phyloP scores from a whole-genome alignment of 2,329 filamentous ascomycete genomes.

The Claviceps purpurea region DNA sequence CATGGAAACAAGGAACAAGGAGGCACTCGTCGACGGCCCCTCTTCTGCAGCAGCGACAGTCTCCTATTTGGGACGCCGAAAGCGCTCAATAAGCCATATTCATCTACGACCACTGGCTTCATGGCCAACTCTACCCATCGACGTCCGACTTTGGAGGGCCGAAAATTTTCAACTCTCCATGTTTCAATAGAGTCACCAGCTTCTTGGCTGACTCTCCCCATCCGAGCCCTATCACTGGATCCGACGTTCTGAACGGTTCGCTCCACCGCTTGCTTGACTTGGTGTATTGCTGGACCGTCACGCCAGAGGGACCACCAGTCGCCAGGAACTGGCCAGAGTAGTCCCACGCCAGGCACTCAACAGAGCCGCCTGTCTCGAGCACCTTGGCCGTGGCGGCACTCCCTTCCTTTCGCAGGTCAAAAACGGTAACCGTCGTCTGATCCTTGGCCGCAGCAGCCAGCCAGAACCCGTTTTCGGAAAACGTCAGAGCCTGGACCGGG shows the following conservation, averaged over 20 bases:
- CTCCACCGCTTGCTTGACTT: constrained; percentile 84
- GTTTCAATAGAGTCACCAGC: constrained; percentile 59
- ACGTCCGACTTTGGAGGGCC: constrained; percentile 30
- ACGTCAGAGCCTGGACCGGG: constrained; percentile 62
- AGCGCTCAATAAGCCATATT: constrained; percentile 40
- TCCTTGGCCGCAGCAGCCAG: constrained; percentile 71
- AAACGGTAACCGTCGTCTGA: constrained; percentile 69
- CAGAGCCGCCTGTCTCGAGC: constrained; percentile 70
- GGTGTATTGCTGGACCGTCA: constrained; percentile 79
- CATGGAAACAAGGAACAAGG: not conserved
- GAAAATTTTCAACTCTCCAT: constrained; percentile 50
- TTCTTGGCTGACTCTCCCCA: constrained; percentile 69
- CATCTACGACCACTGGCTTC: constrained; percentile 41
- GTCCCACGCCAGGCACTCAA: constrained; percentile 74
- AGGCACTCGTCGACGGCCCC: not conserved
- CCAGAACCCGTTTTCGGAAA: constrained; percentile 97
- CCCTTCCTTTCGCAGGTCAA: constrained; percentile 85
- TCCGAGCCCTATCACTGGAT: constrained; percentile 56
- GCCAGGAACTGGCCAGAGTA: constrained; percentile 91
- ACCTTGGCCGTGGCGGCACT: constrained; percentile 69
- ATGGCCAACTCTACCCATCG: constrained; percentile 66
- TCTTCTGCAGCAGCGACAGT: not conserved
- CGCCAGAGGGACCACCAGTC: constrained; percentile 62
- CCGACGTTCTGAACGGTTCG: constrained; percentile 66
- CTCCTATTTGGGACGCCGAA: constrained; percentile 41